These are phyloP conservation scores for Dillenia turbinata DNA, from an alignment of 164 flowering plant genomes.

Conservation along the genomic window DNA sequence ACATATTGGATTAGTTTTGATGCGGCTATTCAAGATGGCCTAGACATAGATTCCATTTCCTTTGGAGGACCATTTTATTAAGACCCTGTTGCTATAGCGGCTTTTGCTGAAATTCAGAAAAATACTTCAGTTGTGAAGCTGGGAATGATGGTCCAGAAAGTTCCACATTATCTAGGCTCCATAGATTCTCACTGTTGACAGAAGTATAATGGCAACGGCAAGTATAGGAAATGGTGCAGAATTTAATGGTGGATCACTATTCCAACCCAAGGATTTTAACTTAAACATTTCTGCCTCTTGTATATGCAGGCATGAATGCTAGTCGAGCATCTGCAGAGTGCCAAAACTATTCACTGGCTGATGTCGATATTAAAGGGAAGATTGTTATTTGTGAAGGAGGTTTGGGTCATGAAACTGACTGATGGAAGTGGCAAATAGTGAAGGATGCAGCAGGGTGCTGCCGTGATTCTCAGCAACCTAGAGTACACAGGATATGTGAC, in stretches of 20 bases:
- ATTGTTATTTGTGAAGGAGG: too few species aligned
- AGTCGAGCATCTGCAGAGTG: too few species aligned
- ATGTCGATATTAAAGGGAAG: not conserved
- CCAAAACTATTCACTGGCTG: too few species aligned
- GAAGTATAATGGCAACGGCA: constrained; percentile 23
- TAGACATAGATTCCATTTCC: constrained; percentile 51
- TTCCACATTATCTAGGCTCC: constrained; percentile 35
- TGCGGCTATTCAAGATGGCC: constrained; percentile 48
- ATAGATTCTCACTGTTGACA: constrained; percentile 62
- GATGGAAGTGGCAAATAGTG: too few species aligned
- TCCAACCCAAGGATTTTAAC: too few species aligned
- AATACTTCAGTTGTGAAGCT: constrained; percentile 46
- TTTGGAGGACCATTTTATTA: constrained; percentile 28
- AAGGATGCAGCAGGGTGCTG: constrained; percentile 1
- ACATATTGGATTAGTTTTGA: constrained; percentile 40
- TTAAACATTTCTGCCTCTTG: too few species aligned
- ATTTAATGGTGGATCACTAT: not conserved
- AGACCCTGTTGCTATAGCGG: constrained; percentile 31
- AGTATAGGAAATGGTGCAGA: not conserved
- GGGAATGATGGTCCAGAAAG: constrained; percentile 50
- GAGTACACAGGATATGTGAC: not conserved
- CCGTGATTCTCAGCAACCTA: not conserved
- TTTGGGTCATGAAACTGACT: too few species aligned
- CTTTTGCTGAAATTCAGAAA: constrained; percentile 41
- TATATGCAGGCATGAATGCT: too few species aligned